phyloP scores from a whole-genome alignment of 495 filamentous ascomycete genomes.

The Rostrohypoxylon terebratum region DNA sequence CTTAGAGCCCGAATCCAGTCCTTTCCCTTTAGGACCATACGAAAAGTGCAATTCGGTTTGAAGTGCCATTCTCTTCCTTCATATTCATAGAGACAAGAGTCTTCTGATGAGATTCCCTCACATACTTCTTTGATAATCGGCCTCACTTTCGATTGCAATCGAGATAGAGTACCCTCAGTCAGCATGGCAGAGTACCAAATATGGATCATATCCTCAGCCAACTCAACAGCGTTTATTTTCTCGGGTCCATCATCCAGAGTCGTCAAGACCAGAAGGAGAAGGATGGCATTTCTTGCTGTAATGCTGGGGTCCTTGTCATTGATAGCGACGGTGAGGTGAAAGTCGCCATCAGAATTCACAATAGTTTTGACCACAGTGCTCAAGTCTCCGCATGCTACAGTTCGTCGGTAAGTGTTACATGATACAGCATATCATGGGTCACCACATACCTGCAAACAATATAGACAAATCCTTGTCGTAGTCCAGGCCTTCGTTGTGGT shows the following conservation, averaged over 20 bases:
- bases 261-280: conserved; percentile 52
- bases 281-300: conserved; percentile 57
- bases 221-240: neutral
- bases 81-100: neutral
- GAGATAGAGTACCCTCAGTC: neutral
- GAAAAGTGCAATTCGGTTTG: conserved; percentile 14
- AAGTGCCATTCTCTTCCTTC: conserved; percentile 45
- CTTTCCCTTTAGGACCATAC: conserved; percentile 22
- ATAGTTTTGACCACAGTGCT: conserved; percentile 58
- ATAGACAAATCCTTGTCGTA: conserved; percentile 49
- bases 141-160: conserved; percentile 22
- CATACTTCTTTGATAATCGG: conserved; percentile 41
- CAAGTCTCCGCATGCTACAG: conserved; percentile 58
- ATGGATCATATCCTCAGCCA: conserved; percentile 38
- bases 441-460: conserved; percentile 57
- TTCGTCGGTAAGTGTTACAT: conserved; percentile 6
- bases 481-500: conserved; percentile 54
- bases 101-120: conserved; percentile 17
- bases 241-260: conserved; percentile 3
- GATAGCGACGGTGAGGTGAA: conserved; percentile 47
- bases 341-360: conserved; percentile 41
- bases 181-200: conserved; percentile 50
- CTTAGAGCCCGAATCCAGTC: conserved; percentile 10
- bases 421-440: neutral
- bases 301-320: conserved; percentile 58